phyloP scores from a whole-genome alignment of 2,329 filamentous ascomycete species.

The Colletotrichum orchidophilum region DNA sequence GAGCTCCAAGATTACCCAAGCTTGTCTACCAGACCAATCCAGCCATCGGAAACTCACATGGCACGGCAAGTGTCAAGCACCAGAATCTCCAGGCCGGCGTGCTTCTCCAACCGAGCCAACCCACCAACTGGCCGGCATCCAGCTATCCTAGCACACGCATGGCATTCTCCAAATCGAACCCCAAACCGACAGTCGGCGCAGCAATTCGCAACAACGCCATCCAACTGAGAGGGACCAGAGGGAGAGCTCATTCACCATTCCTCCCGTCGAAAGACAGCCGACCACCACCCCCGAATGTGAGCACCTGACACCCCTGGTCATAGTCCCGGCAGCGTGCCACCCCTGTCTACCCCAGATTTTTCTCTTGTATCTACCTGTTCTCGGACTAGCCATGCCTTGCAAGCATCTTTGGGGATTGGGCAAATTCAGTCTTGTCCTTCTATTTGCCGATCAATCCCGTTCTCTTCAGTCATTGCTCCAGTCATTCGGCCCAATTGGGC shows the following conservation, averaged over 20 bases:
- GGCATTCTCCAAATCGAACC: conserved; percentile 26
- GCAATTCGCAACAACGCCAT: background rate
- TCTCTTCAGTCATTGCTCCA: background rate
- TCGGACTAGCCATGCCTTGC: conserved; percentile 24
- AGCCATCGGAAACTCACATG: conserved; percentile 9
- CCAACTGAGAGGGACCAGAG: background rate
- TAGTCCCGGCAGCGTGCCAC: background rate
- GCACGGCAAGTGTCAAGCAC: conserved; percentile 8
- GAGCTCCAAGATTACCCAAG: conserved; percentile 1
- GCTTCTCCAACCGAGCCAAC: conserved; percentile 18
- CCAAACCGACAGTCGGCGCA: background rate
- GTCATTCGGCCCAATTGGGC: conserved; percentile 4
- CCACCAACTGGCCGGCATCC: background rate
- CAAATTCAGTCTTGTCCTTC: conserved; percentile 15
- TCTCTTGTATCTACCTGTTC: conserved; percentile 17
- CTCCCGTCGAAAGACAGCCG: conserved; percentile 6
- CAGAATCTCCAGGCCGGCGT: background rate
- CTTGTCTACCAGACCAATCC: conserved; percentile 2
- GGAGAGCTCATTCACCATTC: background rate
- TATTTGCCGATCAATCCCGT: conserved; percentile 10
- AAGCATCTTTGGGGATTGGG: conserved; percentile 31
- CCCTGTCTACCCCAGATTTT: conserved; percentile 35
- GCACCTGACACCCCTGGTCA: conserved; percentile 33
- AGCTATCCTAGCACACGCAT: background rate
- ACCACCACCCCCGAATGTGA: conserved; percentile 13